A percentile compares a stretch with the other conserved stretches of the same genome.
Evolutionary conservation across 2,329 filamentous ascomycete species (phyloP).

Genomic region (Beauveria pseudobassiana): DNA sequence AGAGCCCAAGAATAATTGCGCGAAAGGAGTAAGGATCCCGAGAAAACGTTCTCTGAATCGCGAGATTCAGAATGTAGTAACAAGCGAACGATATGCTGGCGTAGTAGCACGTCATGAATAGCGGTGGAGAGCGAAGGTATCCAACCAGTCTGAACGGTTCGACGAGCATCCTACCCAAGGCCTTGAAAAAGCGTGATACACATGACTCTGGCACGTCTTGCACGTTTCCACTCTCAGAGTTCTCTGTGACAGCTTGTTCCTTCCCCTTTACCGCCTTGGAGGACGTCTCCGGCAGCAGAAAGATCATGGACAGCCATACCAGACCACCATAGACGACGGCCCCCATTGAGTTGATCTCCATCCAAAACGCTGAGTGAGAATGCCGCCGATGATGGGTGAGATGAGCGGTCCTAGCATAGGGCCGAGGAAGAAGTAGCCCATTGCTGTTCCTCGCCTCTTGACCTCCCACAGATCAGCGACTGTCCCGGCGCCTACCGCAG

Average conservation of each 20-base stretch:
- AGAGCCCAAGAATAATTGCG: neutral
- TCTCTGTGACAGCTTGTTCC: neutral
- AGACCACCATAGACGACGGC: slow-evolving; percentile 61
- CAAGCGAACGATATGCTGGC: neutral
- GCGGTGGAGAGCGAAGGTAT: neutral
- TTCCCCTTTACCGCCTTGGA: neutral
- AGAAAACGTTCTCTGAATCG: neutral
- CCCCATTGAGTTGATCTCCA: slow-evolving; percentile 76
- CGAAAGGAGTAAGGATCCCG: neutral
- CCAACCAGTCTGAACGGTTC: neutral
- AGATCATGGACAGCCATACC: slow-evolving; percentile 47
- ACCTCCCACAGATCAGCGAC: slow-evolving; percentile 76
- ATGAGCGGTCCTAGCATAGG: slow-evolving; percentile 68
- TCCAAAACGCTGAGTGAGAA: slow-evolving; percentile 57
- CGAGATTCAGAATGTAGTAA: neutral
- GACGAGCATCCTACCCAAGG: neutral
- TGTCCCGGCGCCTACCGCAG: slow-evolving; percentile 76
- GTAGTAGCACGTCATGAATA: neutral
- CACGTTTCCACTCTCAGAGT: neutral
- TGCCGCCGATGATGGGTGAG: slow-evolving; percentile 70
- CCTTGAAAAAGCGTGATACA: neutral
- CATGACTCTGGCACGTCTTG: neutral
- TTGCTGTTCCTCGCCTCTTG: slow-evolving; percentile 63
- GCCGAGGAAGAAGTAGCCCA: slow-evolving; percentile 77
- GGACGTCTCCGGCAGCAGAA: slow-evolving; percentile 27